A percentile compares a stretch with the other conserved stretches of the same genome.
These are phyloP conservation scores for Ceratocystiopsis minuta DNA, from an alignment of 2,329 filamentous ascomycete species.

Conservation along the genomic window DNA sequence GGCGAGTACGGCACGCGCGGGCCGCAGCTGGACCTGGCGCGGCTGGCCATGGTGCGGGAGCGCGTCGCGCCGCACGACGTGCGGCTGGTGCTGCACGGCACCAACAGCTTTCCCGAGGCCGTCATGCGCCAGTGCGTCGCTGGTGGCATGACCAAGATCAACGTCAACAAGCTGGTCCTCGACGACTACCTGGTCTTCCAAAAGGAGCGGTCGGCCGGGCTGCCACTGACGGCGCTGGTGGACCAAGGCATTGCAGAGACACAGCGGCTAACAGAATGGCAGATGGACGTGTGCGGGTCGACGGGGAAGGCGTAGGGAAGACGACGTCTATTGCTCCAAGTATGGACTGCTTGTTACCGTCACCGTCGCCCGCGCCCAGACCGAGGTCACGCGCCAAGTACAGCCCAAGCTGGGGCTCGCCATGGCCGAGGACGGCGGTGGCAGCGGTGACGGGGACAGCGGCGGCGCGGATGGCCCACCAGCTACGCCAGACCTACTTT, in stretches of 20 bases:
- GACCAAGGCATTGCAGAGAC: conserved; percentile 26
- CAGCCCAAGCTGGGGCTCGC: conserved; percentile 47
- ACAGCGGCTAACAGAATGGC: conserved; percentile 24
- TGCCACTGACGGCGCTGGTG: conserved; percentile 21
- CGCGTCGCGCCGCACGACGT: conserved; percentile 4
- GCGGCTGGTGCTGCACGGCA: conserved; percentile 10
- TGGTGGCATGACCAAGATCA: conserved; percentile 35
- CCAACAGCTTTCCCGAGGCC: conserved; percentile 17
- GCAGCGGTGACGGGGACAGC: conserved; percentile 25
- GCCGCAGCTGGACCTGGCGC: conserved; percentile 32
- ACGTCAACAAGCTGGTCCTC: conserved; percentile 26
- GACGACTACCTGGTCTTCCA: conserved; percentile 2
- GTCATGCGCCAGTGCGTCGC: conserved; percentile 32
- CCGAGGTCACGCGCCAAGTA: conserved; percentile 46
- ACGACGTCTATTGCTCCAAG: too few species aligned
- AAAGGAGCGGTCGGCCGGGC: conserved; percentile 1
- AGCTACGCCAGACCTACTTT: not conserved
- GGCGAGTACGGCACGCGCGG: conserved; percentile 41
- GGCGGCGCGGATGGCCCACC: not conserved
- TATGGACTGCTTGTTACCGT: too few species aligned
- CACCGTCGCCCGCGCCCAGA: conserved; percentile 37
- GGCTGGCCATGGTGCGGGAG: conserved; percentile 24
- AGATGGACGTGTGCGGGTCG: conserved; percentile 29
- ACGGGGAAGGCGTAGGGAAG: conserved; percentile 20
- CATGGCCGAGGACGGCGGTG: conserved; percentile 36